phyloP scores from a whole-genome alignment of 495 filamentous ascomycete species.

The Xylaria curta region DNA sequence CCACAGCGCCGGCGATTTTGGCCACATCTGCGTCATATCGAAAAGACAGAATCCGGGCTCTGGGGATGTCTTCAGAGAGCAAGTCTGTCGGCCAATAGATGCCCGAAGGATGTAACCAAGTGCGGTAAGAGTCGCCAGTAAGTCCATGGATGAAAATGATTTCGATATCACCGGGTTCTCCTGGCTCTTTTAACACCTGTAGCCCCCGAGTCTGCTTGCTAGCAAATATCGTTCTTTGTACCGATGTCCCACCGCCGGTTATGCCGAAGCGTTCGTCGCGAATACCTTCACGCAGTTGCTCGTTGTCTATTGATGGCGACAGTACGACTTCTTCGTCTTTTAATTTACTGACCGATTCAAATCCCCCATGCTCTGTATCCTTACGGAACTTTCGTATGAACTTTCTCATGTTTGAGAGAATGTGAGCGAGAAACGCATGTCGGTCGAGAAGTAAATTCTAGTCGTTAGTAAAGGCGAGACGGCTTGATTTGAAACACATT shows the following conservation, averaged over 20 bases:
- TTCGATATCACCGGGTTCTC: neutral
- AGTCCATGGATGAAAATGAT: conserved; percentile 22
- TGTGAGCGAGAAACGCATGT: neutral
- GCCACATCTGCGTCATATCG: conserved; percentile 42
- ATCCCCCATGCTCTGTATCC: neutral
- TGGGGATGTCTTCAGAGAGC: conserved; percentile 32
- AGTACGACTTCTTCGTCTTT: neutral
- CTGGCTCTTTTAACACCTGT: neutral
- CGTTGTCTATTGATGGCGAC: neutral
- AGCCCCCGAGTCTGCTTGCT: neutral
- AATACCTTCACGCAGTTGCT: neutral
- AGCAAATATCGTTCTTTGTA: neutral
- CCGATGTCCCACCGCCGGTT: neutral
- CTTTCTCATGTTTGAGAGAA: neutral
- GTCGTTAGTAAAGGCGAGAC: neutral
- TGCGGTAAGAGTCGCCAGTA: neutral
- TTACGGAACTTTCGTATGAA: neutral
- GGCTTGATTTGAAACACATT: neutral
- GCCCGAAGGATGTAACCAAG: neutral
- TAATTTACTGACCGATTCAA: neutral
- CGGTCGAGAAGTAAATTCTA: neutral
- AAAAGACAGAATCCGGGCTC: conserved; percentile 38
- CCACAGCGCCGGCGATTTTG: conserved; percentile 21
- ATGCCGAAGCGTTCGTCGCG: neutral
- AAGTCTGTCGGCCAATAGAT: conserved; percentile 33